Evolutionary conservation across 352 stramenopile genomes (phyloP).

Genomic region (Hyaloperonospora arabidopsidis): DNA sequence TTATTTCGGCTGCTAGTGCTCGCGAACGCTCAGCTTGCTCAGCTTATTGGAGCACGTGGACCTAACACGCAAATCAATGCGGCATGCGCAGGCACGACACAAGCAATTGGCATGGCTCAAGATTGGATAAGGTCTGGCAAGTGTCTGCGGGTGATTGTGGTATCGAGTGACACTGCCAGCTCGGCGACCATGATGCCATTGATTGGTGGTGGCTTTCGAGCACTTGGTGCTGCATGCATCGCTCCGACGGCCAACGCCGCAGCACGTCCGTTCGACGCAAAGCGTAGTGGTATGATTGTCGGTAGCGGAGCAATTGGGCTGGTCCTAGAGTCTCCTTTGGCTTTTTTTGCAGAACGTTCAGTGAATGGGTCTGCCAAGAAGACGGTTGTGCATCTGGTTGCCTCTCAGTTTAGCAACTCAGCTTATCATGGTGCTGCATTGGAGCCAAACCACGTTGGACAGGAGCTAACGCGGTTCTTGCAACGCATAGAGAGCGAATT

Average conservation of each 20-base stretch:
- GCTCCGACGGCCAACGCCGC: conserved; percentile 63
- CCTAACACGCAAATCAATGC: conserved; percentile 96
- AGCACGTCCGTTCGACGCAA: conserved; percentile 88
- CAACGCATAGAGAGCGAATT: conserved; percentile 83
- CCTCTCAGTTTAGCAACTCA: conserved; percentile 93
- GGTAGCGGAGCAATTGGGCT: conserved; percentile 85
- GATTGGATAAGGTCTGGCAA: conserved; percentile 91
- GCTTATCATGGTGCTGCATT: conserved; percentile 93
- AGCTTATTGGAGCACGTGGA: conserved; percentile 89
- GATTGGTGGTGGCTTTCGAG: conserved; percentile 91
- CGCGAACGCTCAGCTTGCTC: conserved; percentile 93
- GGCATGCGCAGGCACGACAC: conserved; percentile 91
- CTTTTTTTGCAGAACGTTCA: conserved; percentile 21
- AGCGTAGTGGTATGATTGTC: conserved; percentile 91
- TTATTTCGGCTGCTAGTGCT: conserved; percentile 93
- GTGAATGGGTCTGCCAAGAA: not conserved
- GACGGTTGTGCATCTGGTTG: conserved; percentile 71
- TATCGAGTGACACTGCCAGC: conserved; percentile 90
- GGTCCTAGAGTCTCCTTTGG: conserved; percentile 54
- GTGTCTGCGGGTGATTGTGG: conserved; percentile 91
- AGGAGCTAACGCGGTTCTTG: conserved; percentile 89
- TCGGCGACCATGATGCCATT: conserved; percentile 88
- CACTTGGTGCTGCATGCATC: conserved; percentile 89
- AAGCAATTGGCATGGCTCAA: conserved; percentile 88
- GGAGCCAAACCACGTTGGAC: conserved; percentile 89